phyloP scores from a whole-genome alignment of 345 rosid species.

The Hibiscus trionum region DNA sequence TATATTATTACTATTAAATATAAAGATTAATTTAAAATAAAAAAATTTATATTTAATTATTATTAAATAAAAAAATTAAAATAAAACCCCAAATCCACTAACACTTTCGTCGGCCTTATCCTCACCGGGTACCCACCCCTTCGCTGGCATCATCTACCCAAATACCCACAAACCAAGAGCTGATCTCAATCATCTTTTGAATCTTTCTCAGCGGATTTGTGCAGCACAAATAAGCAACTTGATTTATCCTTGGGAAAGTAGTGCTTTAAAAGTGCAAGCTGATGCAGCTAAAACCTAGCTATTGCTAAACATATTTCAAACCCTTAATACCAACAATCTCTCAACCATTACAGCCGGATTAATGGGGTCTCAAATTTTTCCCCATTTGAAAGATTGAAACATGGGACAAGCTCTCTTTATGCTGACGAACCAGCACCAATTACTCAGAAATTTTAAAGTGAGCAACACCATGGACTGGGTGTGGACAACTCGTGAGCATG shows the following conservation, averaged over 20 bases:
- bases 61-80: too few relatives aligned
- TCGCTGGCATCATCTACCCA: slow-evolving; percentile 21
- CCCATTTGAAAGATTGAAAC: background rate
- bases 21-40: too few relatives aligned
- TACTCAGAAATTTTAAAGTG: background rate
- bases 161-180: background rate
- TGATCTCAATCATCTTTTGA: slow-evolving; percentile 34
- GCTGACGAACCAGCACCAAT: background rate
- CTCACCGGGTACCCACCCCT: too few relatives aligned
- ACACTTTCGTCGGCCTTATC: too few relatives aligned
- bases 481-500: slow-evolving; percentile 13
- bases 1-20: too few relatives aligned
- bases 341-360: background rate
- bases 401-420: background rate
- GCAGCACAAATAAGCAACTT: slow-evolving; percentile 11
- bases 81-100: too few relatives aligned
- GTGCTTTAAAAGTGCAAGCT: too few relatives aligned
- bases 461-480: slow-evolving; percentile 10
- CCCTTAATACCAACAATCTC: slow-evolving; percentile 12
- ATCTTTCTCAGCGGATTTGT: slow-evolving; percentile 37
- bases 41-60: too few relatives aligned
- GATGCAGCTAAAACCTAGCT: too few relatives aligned
- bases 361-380: slow-evolving; percentile 11
- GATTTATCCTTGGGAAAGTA: background rate
- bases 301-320: slow-evolving; percentile 35